Evolutionary conservation across 2,329 filamentous ascomycete species (phyloP).

Genomic region (Beauveria rudraprayagi): DNA sequence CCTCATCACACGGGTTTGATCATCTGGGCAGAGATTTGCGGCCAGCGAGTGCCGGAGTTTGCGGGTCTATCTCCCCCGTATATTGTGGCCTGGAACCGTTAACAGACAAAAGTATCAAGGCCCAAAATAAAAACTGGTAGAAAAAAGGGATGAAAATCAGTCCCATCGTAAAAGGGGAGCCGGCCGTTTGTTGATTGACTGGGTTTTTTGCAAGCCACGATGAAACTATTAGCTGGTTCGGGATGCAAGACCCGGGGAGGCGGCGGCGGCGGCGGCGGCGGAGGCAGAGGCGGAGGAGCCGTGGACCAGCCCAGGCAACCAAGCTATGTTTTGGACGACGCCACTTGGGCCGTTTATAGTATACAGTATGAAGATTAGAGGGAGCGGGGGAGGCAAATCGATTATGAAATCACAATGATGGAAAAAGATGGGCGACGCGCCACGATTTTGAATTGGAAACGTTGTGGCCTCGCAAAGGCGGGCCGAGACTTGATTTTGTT

Average conservation of each 20-base stretch:
- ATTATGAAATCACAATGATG: neutral
- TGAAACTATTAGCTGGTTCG: conserved; percentile 8
- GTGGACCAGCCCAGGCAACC: neutral
- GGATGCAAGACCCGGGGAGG: conserved; percentile 6
- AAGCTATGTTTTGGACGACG: neutral
- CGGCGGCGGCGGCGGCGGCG: neutral
- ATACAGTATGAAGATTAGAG: neutral
- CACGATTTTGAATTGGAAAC: neutral
- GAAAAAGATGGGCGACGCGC: neutral
- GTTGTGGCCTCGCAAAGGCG: neutral
- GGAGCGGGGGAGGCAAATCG: neutral
- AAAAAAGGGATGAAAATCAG: too few relatives aligned
- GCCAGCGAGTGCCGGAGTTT: conserved; percentile 2
- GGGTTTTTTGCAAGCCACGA: neutral
- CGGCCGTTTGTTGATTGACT: too few relatives aligned
- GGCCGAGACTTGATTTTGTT: neutral
- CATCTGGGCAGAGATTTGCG: neutral
- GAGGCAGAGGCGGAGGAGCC: neutral
- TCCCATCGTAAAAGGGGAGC: too few relatives aligned
- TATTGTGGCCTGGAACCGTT: neutral
- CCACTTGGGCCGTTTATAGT: neutral
- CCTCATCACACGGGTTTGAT: neutral
- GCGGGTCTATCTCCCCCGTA: neutral
- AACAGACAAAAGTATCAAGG: neutral
- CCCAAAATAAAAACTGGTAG: neutral